A percentile compares a stretch with the other conserved stretches of the same genome.
Conservation (phyloP, 31 red algal genomes). For the Odonthalia washingtoniensis region DNA sequence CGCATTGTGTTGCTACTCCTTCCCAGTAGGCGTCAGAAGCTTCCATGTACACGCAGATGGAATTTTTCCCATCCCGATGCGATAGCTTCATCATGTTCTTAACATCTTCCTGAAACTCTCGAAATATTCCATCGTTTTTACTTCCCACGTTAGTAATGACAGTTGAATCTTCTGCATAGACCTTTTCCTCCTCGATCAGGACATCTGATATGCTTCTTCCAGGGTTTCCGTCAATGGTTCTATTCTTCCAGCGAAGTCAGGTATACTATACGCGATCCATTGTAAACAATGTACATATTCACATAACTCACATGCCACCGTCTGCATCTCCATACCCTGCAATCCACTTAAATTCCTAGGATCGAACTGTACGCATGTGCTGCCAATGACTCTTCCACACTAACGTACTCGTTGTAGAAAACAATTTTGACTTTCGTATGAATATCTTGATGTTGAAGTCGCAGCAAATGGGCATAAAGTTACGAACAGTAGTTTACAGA, state of each 20-base stretch:
- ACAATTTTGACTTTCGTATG: conserved; percentile 4
- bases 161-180: conserved; percentile 17
- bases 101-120: conserved; percentile 19
- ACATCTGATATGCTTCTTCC: conserved; percentile 32
- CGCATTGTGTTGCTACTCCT: conserved; percentile 34
- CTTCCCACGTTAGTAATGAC: conserved; percentile 27
- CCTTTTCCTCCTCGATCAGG: conserved; percentile 8
- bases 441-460: conserved; percentile 20
- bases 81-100: conserved; percentile 29
- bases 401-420: conserved; percentile 18
- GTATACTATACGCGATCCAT: conserved; percentile 35
- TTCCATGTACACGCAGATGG: conserved; percentile 48
- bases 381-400: conserved; percentile 37
- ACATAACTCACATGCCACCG: conserved; percentile 14
- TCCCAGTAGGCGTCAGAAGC: conserved; percentile 45
- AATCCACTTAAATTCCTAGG: background rate
- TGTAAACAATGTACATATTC: conserved; percentile 36
- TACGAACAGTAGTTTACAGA: background rate
- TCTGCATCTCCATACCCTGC: background rate
- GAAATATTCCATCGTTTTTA: conserved; percentile 10
- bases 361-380: background rate
- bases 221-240: conserved; percentile 23
- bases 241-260: conserved; percentile 11
- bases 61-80: background rate
- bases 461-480: conserved; percentile 37